Evolutionary conservation across 2,329 filamentous ascomycete genomes (phyloP).

Genomic region (Sporothrix sp.): DNA sequence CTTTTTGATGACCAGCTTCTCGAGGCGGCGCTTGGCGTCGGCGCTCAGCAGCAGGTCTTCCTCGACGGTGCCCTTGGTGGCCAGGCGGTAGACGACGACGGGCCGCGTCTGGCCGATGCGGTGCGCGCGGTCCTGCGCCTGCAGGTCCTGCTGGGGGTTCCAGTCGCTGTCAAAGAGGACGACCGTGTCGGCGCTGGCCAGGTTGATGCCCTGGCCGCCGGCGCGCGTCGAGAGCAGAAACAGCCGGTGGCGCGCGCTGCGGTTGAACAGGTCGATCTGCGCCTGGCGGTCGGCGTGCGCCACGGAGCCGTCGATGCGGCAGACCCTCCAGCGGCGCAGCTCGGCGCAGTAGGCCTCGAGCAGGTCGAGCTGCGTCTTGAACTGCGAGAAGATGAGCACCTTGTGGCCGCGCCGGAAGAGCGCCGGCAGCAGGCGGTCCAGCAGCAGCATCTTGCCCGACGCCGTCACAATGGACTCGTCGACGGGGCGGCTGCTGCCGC

Average conservation of each 20-base stretch:
- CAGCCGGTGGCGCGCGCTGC: slow-evolving; percentile 53
- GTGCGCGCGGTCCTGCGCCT: slow-evolving; percentile 91
- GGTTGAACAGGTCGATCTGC: slow-evolving; percentile 67
- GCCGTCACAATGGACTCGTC: slow-evolving; percentile 78
- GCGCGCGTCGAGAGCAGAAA: slow-evolving; percentile 87
- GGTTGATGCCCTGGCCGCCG: slow-evolving; percentile 90
- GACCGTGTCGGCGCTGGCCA: slow-evolving; percentile 84
- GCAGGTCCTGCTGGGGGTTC: slow-evolving; percentile 94
- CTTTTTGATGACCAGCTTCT: slow-evolving; percentile 93
- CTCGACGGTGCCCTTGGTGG: slow-evolving; percentile 87
- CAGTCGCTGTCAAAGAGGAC: slow-evolving; percentile 83
- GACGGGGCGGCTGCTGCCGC: slow-evolving; percentile 42
- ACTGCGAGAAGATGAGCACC: slow-evolving; percentile 92
- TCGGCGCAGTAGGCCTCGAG: slow-evolving; percentile 73
- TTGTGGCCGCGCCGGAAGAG: slow-evolving; percentile 73
- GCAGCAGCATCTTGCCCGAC: slow-evolving; percentile 90
- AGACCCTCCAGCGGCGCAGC: slow-evolving; percentile 71
- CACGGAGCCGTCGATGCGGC: slow-evolving; percentile 85
- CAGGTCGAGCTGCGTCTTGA: slow-evolving; percentile 88
- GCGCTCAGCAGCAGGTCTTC: slow-evolving; percentile 78
- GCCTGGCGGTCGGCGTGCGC: slow-evolving; percentile 60
- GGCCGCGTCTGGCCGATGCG: slow-evolving; percentile 88
- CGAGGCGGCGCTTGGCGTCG: slow-evolving; percentile 81
- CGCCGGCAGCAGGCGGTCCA: slow-evolving; percentile 72
- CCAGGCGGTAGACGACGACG: slow-evolving; percentile 87